phyloP scores from a whole-genome alignment of 306 rosid species.

The Cajanus cajan region DNA sequence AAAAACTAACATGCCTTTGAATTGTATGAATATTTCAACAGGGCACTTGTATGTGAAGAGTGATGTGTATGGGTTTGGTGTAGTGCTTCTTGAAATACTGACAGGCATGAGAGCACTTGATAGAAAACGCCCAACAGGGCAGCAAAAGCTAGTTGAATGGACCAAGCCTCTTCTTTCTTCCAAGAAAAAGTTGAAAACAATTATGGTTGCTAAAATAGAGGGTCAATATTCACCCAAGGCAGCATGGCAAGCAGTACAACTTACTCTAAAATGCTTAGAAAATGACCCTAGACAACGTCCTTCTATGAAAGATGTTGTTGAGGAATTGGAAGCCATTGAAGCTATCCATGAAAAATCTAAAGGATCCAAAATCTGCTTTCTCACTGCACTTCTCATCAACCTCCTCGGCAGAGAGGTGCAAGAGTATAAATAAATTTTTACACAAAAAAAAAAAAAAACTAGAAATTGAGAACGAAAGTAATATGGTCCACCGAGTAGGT shows the following conservation, averaged over 20 bases:
- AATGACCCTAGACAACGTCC: conserved; percentile 71
- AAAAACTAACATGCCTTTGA: conserved; percentile 9
- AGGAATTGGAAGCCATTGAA: conserved; percentile 54
- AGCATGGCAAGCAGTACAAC: conserved; percentile 49
- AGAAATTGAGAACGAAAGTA: neutral
- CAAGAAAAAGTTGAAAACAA: conserved; percentile 48
- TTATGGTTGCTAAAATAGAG: conserved; percentile 64
- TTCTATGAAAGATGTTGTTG: conserved; percentile 76
- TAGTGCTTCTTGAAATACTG: conserved; percentile 71
- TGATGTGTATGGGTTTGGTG: conserved; percentile 92
- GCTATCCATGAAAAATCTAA: neutral
- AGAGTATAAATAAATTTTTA: neutral
- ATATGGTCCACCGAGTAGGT: neutral
- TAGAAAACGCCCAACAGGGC: conserved; percentile 47
- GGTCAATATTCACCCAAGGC: conserved; percentile 78
- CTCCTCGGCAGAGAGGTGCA: conserved; percentile 24
- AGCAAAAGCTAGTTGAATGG: conserved; percentile 73
- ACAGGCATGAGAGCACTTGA: conserved; percentile 67
- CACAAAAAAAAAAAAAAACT: too few relatives aligned
- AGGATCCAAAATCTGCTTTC: conserved; percentile 9
- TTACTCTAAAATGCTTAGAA: conserved; percentile 59
- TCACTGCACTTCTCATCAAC: neutral
- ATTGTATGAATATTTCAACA: conserved; percentile 36
- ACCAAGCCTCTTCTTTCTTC: conserved; percentile 49
- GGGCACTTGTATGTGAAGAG: conserved; percentile 94